A percentile compares a stretch with the other conserved stretches of the same genome.
Conservation (phyloP, 768 basidiomycete genomes). For the Macrolepiota albuminosa region DNA sequence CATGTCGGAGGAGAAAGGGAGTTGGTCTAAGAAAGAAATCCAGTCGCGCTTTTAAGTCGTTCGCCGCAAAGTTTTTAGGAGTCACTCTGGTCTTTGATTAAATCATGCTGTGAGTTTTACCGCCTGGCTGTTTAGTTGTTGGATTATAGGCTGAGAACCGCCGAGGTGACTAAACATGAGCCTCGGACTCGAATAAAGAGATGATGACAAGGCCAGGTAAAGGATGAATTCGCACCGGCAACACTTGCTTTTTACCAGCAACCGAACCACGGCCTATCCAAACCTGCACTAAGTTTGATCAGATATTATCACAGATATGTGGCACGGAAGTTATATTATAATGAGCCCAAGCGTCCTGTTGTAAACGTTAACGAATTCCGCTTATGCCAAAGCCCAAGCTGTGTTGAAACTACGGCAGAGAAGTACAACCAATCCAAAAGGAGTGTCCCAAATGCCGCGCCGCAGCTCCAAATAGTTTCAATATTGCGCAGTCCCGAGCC, state of each 20-base stretch:
- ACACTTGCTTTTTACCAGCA: neutral
- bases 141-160: neutral
- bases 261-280: neutral
- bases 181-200: neutral
- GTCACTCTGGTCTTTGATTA: slow-evolving; percentile 1
- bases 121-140: neutral
- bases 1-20: slow-evolving; percentile 27
- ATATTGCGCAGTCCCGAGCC: neutral
- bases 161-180: neutral
- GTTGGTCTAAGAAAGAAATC: slow-evolving; percentile 4
- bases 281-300: neutral
- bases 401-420: neutral
- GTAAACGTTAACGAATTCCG: neutral
- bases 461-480: neutral
- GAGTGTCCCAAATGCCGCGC: neutral
- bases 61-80: neutral
- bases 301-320: neutral
- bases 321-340: neutral
- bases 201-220: neutral
- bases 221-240: neutral
- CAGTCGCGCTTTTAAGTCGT: slow-evolving; percentile 5
- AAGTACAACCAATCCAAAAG: neutral
- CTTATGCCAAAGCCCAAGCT: no score
- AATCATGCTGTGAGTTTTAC: slow-evolving; percentile 1
- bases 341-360: neutral